Conservation (phyloP, 1,284 basidiomycete species). For the Ganoderma resinaceum region DNA sequence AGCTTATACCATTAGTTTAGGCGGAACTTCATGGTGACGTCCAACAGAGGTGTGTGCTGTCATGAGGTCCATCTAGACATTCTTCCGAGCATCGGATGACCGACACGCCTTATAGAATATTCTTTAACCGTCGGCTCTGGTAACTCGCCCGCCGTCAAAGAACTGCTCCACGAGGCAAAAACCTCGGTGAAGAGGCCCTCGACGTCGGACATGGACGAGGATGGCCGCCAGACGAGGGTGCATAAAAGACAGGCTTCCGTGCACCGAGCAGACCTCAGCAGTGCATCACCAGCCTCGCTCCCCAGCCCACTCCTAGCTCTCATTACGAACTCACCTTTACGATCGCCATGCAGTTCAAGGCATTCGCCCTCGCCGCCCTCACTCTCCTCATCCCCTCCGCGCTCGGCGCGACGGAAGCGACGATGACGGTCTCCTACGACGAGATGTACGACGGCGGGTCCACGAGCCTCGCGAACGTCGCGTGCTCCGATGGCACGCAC, state of each 20-base stretch:
- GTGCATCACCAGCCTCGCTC: slow-evolving; percentile 4
- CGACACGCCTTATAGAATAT: not conserved
- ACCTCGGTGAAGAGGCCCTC: not conserved
- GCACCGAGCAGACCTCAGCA: not conserved
- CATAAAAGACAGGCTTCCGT: not conserved
- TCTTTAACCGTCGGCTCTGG: not conserved
- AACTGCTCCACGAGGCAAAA: not conserved
- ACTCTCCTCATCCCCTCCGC: slow-evolving; percentile 32
- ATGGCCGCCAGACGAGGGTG: not conserved
- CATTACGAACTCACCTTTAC: not conserved
- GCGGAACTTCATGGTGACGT: not conserved
- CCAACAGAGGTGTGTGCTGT: not conserved
- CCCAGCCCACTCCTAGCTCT: not conserved
- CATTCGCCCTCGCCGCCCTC: slow-evolving; percentile 34
- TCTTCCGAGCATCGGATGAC: not conserved
- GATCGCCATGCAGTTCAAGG: slow-evolving; percentile 35
- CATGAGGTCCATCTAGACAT: not conserved
- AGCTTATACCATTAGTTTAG: not conserved
- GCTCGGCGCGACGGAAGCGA: slow-evolving; percentile 24
- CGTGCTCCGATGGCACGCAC: slow-evolving; percentile 57
- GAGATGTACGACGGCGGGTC: slow-evolving; percentile 48
- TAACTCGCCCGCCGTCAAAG: not conserved
- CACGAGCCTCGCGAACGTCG: slow-evolving; percentile 44
- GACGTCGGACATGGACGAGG: not conserved
- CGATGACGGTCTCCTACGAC: slow-evolving; percentile 47